Evolutionary conservation across 306 rosid species (phyloP), one percentile per base, ranked within the genome.

Genomic region (Quercus dentata): DNA sequence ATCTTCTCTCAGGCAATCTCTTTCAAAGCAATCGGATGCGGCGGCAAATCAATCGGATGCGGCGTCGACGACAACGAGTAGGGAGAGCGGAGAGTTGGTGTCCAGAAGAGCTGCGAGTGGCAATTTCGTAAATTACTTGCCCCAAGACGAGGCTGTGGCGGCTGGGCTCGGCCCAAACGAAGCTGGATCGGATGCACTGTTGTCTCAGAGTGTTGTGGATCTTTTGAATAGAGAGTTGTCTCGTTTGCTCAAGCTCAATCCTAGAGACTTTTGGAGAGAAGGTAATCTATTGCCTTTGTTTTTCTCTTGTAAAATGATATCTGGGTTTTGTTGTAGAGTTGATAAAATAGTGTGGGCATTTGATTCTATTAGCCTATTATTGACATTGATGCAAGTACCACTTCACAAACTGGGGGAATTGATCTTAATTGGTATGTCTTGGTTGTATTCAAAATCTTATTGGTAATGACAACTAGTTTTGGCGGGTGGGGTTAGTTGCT

Each of bases 91-190:
- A 80, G 88, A 80, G 51, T 88, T 85, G 86, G 84, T 88, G 57
- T 77, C 89, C 1, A 55, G 58, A 75, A 78, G 83, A 79, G 74
- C 69, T 49, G 74, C 51, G 41, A 87, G 73, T 69, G 96, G 89
- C 27, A 90, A 73, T 83, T 93, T 96, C 77, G 97, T 96, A 0
- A 90, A 81, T 70, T 96, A 93, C 86, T 83, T 91, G 81, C 99
- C 99, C 2, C 99, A 93, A 52, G 98, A 96, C 56, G 99, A 93
- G 86, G 99, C 98, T 0, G 92, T 93, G 56, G 99, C 98, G 9
- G 83, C 97, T 61, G 99, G 98, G 55, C 93, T 93, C 56, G 88
- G 93, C 52, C 93, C 93, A 15, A 88, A 91, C 23, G 93, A 91
- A 69, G 99, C 98, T 19, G 99, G 92, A 27, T 83, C 91, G 90